Conservation (phyloP, 352 stramenopile genomes). For the Phytophthora sojae region DNA sequence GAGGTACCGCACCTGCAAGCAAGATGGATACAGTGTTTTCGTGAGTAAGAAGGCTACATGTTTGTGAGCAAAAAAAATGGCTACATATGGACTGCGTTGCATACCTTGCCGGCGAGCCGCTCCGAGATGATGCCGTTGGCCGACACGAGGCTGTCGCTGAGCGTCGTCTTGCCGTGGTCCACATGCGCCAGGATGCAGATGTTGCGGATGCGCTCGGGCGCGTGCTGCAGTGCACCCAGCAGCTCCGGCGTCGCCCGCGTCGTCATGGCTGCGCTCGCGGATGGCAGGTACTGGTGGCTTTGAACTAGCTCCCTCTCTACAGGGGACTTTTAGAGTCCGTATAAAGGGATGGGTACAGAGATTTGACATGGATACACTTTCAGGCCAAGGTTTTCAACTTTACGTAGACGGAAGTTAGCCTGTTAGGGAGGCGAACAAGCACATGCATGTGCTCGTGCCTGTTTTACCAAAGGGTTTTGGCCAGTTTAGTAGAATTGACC, state of each 20-base stretch:
- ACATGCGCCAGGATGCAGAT: constrained; percentile 97
- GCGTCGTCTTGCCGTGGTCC: constrained; percentile 93
- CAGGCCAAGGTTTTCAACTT: too few species aligned
- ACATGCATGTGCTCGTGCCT: too few species aligned
- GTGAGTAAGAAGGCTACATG: constrained; percentile 12
- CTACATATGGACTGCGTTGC: constrained; percentile 7
- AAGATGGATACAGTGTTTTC: constrained; percentile 1
- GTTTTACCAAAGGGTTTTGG: too few species aligned
- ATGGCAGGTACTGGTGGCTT: neutral
- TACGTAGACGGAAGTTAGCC: too few species aligned
- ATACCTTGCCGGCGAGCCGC: constrained; percentile 93
- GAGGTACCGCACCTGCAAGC: constrained; percentile 91
- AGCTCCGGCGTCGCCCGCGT: constrained; percentile 60
- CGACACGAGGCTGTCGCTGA: constrained; percentile 96
- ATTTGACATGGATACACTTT: too few species aligned
- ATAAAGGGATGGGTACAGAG: neutral
- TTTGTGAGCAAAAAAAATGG: neutral
- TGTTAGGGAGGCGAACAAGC: too few species aligned
- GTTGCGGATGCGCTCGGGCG: constrained; percentile 90
- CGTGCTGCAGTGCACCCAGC: constrained; percentile 70
- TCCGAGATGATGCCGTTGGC: constrained; percentile 98
- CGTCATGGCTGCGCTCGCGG: constrained; percentile 14
- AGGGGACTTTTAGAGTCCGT: neutral
- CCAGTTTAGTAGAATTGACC: too few species aligned
- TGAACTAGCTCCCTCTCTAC: neutral